A percentile compares a stretch with the other conserved stretches of the same genome.
Conservation (phyloP, 1,139 yeast species). For the Hanseniaspora gamundiae region DNA sequence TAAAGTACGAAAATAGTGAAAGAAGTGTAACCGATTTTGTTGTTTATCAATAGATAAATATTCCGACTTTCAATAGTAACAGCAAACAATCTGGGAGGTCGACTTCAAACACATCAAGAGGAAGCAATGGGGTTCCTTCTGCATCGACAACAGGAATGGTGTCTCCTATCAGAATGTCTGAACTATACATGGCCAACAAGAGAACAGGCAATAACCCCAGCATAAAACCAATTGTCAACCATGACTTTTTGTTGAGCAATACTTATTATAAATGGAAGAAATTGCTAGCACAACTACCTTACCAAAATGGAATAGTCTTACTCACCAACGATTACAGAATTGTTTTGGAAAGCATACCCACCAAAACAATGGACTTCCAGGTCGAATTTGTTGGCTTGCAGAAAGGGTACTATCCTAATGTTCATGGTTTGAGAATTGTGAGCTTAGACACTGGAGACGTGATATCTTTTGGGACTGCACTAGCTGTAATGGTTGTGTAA, state of each 20-base stretch:
- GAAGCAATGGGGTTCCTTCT: background rate
- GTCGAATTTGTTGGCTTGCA: constrained; percentile 20
- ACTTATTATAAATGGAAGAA: constrained; percentile 7
- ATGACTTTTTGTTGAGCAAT: constrained; percentile 2
- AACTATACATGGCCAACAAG: background rate
- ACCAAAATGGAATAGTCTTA: constrained; percentile 18
- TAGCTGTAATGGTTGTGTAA: constrained; percentile 16
- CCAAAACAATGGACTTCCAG: constrained; percentile 19
- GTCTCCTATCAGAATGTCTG: background rate
- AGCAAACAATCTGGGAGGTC: background rate
- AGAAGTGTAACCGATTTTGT: background rate
- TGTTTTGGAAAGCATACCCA: constrained; percentile 18
- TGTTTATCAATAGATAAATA: background rate
- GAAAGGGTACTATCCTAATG: constrained; percentile 21
- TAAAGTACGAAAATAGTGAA: background rate
- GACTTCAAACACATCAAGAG: background rate
- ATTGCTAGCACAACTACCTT: constrained; percentile 5
- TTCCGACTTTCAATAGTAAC: background rate
- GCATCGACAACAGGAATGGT: background rate
- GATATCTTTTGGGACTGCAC: constrained; percentile 19
- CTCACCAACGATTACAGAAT: constrained; percentile 24
- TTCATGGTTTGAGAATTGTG: constrained; percentile 21
- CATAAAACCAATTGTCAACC: constrained; percentile 1
- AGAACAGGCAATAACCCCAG: background rate
- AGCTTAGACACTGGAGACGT: constrained; percentile 21